Evolutionary conservation across 306 rosid species (phyloP).

Genomic region (Lupinus albus): DNA sequence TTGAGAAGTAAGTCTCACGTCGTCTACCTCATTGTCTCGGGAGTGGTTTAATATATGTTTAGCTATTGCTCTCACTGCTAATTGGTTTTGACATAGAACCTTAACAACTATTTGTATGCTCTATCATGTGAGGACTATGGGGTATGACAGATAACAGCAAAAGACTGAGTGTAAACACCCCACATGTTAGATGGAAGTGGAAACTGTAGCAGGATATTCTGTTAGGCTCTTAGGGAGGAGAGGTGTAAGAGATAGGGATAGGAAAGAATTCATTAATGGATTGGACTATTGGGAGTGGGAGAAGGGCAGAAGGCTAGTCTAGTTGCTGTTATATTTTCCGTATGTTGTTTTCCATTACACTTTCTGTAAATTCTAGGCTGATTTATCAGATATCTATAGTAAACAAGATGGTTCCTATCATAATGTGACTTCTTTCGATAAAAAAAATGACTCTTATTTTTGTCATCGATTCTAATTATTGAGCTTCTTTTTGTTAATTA

Average conservation of each 20-base stretch:
- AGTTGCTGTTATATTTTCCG: background rate
- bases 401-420: background rate
- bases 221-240: background rate
- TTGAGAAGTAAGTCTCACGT: too few species aligned
- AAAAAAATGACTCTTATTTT: conserved; percentile 1
- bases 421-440: background rate
- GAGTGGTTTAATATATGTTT: too few species aligned
- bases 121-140: background rate
- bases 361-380: background rate
- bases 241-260: background rate
- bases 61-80: too few species aligned
- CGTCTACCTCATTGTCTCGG: too few species aligned
- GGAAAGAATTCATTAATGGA: background rate
- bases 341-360: background rate
- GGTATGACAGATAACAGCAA: background rate
- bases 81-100: too few species aligned
- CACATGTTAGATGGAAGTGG: background rate
- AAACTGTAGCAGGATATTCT: background rate
- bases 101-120: background rate
- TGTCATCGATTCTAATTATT: conserved; percentile 19
- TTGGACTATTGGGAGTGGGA: background rate
- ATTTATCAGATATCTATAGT: background rate
- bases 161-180: background rate
- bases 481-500: background rate
- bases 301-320: background rate